Conservation (phyloP, 768 basidiomycete genomes). For the Boletus subparvulus region DNA sequence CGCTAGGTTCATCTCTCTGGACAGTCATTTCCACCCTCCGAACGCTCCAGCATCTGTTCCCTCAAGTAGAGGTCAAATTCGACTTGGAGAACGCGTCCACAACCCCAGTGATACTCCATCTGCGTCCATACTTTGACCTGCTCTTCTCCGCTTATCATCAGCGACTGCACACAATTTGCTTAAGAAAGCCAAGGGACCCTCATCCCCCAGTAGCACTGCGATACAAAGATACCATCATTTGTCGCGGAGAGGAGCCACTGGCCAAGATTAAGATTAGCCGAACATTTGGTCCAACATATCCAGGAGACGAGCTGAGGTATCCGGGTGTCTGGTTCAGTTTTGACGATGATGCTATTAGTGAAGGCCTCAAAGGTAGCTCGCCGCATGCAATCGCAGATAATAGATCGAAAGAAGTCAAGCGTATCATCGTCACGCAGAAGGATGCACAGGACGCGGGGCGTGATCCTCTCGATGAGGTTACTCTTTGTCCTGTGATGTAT, state of each 20-base stretch:
- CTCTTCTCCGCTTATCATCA: slow-evolving; percentile 80
- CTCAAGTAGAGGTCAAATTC: slow-evolving; percentile 81
- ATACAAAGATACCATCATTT: slow-evolving; percentile 65
- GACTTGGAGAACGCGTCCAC: slow-evolving; percentile 69
- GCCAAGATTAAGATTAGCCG: slow-evolving; percentile 64
- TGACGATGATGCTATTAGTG: slow-evolving; percentile 65
- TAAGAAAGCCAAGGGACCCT: slow-evolving; percentile 64
- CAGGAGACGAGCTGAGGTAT: slow-evolving; percentile 72
- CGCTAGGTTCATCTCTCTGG: slow-evolving; percentile 75
- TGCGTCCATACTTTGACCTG: slow-evolving; percentile 82
- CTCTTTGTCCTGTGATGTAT: slow-evolving; percentile 63
- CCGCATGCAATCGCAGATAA: slow-evolving; percentile 48
- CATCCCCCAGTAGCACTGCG: slow-evolving; percentile 66
- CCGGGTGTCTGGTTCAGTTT: slow-evolving; percentile 86
- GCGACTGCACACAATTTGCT: slow-evolving; percentile 74
- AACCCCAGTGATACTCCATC: slow-evolving; percentile 74
- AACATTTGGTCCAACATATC: slow-evolving; percentile 82
- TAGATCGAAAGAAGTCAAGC: slow-evolving; percentile 72
- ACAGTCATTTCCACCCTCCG: slow-evolving; percentile 68
- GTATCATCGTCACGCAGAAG: slow-evolving; percentile 72
- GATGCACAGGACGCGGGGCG: slow-evolving; percentile 50
- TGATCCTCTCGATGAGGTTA: slow-evolving; percentile 75
- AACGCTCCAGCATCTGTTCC: slow-evolving; percentile 64
- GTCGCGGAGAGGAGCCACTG: slow-evolving; percentile 59
- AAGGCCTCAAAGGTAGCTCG: slow-evolving; percentile 48